Conservation (phyloP, 805 yeast species). For the Soucietia sequanensis region DNA sequence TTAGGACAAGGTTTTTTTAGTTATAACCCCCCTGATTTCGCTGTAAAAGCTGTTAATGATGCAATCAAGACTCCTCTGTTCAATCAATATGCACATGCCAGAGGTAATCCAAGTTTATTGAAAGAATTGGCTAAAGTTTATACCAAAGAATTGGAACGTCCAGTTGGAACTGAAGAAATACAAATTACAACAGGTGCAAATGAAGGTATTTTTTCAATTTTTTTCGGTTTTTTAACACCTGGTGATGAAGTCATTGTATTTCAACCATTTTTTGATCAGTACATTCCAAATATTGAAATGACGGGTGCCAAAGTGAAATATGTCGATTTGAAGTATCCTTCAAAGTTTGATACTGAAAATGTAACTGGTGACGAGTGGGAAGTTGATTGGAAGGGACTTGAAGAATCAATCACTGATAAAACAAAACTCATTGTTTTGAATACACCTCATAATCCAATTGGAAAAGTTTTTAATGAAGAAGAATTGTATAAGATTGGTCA, state of each 20-base stretch:
- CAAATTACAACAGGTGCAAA: constrained; percentile 95
- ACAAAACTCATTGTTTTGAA: constrained; percentile 88
- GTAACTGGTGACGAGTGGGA: constrained; percentile 87
- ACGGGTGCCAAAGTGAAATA: constrained; percentile 91
- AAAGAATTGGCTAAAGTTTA: constrained; percentile 71
- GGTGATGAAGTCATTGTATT: constrained; percentile 97
- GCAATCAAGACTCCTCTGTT: constrained; percentile 71
- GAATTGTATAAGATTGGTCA: constrained; percentile 78
- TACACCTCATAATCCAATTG: constrained; percentile 96
- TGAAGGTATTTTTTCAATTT: constrained; percentile 85
- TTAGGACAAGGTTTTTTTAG: constrained; percentile 98
- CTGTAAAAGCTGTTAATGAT: constrained; percentile 72
- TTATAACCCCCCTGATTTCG: constrained; percentile 94
- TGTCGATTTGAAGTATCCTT: constrained; percentile 83
- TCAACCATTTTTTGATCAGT: constrained; percentile 97
- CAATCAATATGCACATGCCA: constrained; percentile 92
- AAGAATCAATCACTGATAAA: constrained; percentile 63
- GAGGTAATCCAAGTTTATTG: constrained; percentile 77
- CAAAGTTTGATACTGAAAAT: constrained; percentile 57
- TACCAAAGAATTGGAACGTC: constrained; percentile 60
- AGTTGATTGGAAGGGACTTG: constrained; percentile 75
- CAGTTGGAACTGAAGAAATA: constrained; percentile 58
- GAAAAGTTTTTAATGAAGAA: constrained; percentile 76
- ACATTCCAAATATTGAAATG: constrained; percentile 89
- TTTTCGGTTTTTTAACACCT: constrained; percentile 77